A percentile compares a stretch with the other conserved stretches of the same genome.
Conservation (phyloP, 164 flowering plant species). For the Saururus chinensis region DNA sequence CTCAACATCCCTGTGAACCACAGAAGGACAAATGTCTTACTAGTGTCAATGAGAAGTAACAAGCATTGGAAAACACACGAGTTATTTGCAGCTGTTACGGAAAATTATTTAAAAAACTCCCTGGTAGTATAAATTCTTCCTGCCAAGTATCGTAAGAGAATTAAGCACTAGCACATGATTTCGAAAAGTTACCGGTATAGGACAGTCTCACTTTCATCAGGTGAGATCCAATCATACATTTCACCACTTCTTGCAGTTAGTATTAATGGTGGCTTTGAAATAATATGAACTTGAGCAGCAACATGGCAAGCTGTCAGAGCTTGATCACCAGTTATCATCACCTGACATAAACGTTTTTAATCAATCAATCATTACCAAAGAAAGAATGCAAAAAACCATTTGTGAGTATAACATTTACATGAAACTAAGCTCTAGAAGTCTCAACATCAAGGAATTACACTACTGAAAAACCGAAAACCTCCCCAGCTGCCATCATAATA, state of each 20-base stretch:
- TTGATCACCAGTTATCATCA: conserved; percentile 98
- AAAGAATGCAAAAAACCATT: no score
- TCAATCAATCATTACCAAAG: neutral
- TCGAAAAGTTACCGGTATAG: conserved; percentile 34
- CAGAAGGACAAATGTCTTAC: neutral
- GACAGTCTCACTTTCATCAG: conserved; percentile 56
- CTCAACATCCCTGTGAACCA: conserved; percentile 44
- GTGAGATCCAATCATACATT: conserved; percentile 77
- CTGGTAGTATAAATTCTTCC: no score
- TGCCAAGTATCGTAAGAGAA: neutral
- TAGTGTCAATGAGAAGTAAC: neutral
- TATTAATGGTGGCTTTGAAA: conserved; percentile 72
- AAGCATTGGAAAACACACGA: neutral
- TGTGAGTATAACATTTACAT: no score
- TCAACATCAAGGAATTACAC: neutral
- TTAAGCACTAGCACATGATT: neutral
- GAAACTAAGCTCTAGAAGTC: neutral
- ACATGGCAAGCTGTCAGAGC: conserved; percentile 98
- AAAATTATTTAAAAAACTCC: neutral
- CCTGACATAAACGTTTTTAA: conserved; percentile 29
- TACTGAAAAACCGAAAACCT: neutral
- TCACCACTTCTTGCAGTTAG: conserved; percentile 32
- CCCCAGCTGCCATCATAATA: neutral
- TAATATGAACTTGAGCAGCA: conserved; percentile 88
- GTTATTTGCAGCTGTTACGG: neutral